Percentiles rank a stretch among this genome's conserved stretches.
These are phyloP conservation scores for Phlebopus sp. DNA, from an alignment of 1,284 basidiomycete species.

Conservation along the genomic window DNA sequence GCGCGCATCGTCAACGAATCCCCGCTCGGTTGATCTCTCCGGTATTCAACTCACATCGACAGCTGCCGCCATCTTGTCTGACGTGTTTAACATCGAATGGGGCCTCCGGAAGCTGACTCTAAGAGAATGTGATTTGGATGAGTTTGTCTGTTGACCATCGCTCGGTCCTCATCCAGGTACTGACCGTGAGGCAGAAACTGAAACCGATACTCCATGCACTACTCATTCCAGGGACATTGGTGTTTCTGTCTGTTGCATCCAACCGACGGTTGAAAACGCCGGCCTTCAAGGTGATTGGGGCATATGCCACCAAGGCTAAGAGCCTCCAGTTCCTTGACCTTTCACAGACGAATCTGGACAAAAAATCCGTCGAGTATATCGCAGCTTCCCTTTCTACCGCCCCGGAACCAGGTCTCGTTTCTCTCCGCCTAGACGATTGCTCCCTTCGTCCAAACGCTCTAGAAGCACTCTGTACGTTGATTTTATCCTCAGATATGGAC, in stretches of 20 bases:
- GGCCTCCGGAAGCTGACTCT: conserved; percentile 80
- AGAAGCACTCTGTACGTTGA: conserved; percentile 69
- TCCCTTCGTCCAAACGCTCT: conserved; percentile 67
- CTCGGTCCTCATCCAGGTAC: conserved; percentile 5
- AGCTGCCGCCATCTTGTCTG: conserved; percentile 77
- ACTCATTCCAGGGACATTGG: conserved; percentile 79
- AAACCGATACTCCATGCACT: conserved; percentile 92
- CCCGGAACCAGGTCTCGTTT: conserved; percentile 62
- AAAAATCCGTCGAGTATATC: conserved; percentile 80
- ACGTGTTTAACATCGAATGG: conserved; percentile 89
- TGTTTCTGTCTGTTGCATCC: conserved; percentile 83
- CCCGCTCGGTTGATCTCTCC: conserved; percentile 74
- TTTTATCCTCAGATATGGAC: background rate
- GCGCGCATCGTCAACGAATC: conserved; percentile 52
- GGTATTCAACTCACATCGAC: conserved; percentile 71
- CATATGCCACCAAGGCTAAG: conserved; percentile 68
- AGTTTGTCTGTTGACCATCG: conserved; percentile 48
- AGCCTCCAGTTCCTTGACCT: conserved; percentile 83
- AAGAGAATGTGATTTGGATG: conserved; percentile 78
- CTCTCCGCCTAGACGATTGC: conserved; percentile 83
- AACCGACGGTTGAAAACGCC: conserved; percentile 78
- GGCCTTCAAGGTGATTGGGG: conserved; percentile 81
- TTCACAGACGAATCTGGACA: conserved; percentile 85
- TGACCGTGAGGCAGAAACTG: conserved; percentile 51
- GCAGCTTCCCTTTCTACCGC: conserved; percentile 63